These are phyloP conservation scores for Marasmius oreades DNA, from an alignment of 1,284 basidiomycete genomes.

Conservation along the genomic window DNA sequence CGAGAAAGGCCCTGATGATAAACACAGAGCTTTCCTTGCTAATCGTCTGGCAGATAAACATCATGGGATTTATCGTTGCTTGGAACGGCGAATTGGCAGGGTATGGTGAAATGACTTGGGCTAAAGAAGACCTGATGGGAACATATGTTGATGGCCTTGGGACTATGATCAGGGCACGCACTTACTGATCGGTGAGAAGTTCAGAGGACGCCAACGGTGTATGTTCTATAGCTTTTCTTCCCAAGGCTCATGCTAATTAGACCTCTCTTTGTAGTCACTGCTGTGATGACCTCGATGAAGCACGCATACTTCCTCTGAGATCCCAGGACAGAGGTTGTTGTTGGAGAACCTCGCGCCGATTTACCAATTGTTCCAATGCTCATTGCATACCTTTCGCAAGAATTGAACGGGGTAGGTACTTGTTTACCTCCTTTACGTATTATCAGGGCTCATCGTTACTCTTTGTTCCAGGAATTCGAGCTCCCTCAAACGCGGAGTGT, in stretches of 20 bases:
- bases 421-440: neutral
- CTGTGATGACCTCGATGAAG: constrained; percentile 18
- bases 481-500: constrained; percentile 17
- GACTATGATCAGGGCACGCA: constrained; percentile 19
- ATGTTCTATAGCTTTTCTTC: neutral
- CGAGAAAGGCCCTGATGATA: constrained; percentile 15
- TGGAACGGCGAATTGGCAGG: constrained; percentile 17
- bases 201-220: constrained; percentile 16
- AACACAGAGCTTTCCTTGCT: constrained; percentile 14
- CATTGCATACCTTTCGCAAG: constrained; percentile 15
- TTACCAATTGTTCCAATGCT: constrained; percentile 15
- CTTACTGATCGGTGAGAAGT: constrained; percentile 18
- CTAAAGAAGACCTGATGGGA: constrained; percentile 18
- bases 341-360: constrained; percentile 17
- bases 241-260: neutral
- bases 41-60: constrained; percentile 15
- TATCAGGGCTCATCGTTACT: neutral
- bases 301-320: constrained; percentile 18
- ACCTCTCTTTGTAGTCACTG: constrained; percentile 11
- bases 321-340: constrained; percentile 17
- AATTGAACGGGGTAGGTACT: constrained; percentile 17
- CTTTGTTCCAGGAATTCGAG: constrained; percentile 16
- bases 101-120: constrained; percentile 18
- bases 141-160: constrained; percentile 17
- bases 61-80: constrained; percentile 14